These are phyloP conservation scores for Saprolegnia parasitica DNA, from an alignment of 352 stramenopile genomes.

Conservation along the genomic window DNA sequence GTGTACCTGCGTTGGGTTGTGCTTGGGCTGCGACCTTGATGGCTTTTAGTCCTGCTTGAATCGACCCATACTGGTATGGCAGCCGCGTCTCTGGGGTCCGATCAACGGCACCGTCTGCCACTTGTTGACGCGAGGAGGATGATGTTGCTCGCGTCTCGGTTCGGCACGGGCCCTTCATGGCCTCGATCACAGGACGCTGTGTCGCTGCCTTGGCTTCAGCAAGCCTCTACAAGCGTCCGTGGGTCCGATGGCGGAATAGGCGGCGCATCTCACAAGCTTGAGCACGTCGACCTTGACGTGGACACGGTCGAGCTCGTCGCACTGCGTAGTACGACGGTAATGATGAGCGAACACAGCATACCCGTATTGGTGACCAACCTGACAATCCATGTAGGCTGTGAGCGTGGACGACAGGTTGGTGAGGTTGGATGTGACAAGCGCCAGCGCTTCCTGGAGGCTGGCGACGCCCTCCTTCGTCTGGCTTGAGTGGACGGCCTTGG, in stretches of 20 bases:
- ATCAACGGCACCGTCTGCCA: background rate
- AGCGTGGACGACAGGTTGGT: constrained; percentile 1
- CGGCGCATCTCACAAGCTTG: background rate
- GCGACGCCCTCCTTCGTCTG: background rate
- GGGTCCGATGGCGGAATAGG: background rate
- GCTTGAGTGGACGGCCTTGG: background rate
- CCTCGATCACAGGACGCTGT: background rate
- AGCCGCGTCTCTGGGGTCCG: background rate
- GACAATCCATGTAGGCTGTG: constrained; percentile 7
- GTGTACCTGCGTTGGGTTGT: background rate
- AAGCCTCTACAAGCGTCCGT: background rate
- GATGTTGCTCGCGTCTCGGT: too few relatives aligned
- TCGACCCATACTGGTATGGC: constrained; percentile 9
- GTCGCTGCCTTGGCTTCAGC: background rate
- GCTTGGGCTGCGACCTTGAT: background rate
- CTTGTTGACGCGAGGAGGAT: background rate
- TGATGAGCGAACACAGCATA: background rate
- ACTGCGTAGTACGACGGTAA: background rate
- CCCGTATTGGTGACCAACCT: background rate
- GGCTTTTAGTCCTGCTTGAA: background rate
- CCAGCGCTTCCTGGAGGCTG: background rate
- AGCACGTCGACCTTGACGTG: background rate
- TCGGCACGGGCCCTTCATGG: background rate
- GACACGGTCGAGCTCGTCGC: background rate
- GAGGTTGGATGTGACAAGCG: constrained; percentile 4